A percentile compares a stretch with the other conserved stretches of the same genome.
Conservation (phyloP, 495 filamentous ascomycete species). For the Clohesyomyces aquaticus region DNA sequence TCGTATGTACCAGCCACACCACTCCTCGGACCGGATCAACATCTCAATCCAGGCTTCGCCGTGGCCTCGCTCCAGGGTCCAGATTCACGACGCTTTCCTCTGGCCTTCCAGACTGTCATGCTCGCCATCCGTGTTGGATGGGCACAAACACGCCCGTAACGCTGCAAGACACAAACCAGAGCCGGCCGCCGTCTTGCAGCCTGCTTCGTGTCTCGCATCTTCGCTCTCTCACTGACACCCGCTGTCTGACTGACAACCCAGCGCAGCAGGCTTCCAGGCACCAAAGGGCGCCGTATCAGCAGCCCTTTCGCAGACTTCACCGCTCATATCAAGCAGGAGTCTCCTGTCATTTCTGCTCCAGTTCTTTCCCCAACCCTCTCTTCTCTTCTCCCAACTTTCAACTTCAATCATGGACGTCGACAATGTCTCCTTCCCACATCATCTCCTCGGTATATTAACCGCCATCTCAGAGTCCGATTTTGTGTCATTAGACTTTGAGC, state of each 20-base stretch:
- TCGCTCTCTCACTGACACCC: not conserved
- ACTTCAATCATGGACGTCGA: constrained; percentile 66
- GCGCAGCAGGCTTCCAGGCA: not conserved
- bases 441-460: constrained; percentile 63
- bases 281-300: not conserved
- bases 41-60: not conserved
- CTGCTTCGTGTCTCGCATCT: not conserved
- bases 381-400: not conserved
- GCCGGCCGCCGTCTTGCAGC: not conserved
- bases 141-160: no score
- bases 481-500: constrained; percentile 75
- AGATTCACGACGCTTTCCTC: not conserved
- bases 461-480: constrained; percentile 65
- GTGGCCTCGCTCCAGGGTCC: no score
- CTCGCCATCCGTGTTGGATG: not conserved
- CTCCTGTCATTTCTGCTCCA: not conserved
- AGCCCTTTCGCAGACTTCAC: not conserved
- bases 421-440: constrained; percentile 54
- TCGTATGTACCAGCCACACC: not conserved
- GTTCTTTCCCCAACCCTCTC: not conserved
- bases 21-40: not conserved
- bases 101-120: not conserved
- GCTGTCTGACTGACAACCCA: not conserved
- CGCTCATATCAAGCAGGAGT: not conserved
- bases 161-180: no score